Percentiles rank a stretch among this genome's conserved stretches.
These are phyloP conservation scores for Helianthus annuus DNA, from an alignment of 129 eudicot genomes.

Conservation along the genomic window DNA sequence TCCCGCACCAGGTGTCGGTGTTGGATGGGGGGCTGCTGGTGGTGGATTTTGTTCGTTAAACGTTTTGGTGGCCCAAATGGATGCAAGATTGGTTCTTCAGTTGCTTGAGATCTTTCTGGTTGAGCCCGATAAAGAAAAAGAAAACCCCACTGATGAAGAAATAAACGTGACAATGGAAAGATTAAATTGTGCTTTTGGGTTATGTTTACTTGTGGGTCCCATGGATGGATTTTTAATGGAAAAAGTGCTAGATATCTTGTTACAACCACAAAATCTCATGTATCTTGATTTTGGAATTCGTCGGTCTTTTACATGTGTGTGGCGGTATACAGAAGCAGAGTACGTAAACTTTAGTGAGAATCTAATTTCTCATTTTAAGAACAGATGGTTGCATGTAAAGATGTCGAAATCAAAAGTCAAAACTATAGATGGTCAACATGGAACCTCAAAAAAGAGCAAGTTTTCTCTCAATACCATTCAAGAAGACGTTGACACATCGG, in stretches of 20 bases:
- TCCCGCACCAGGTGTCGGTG: constrained; percentile 96
- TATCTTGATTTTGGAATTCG: constrained; percentile 53
- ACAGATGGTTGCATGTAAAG: constrained; percentile 70
- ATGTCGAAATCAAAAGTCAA: constrained; percentile 42
- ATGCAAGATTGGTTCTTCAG: constrained; percentile 59
- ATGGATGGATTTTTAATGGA: constrained; percentile 50
- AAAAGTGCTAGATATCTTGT: constrained; percentile 50
- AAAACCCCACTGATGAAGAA: constrained; percentile 38
- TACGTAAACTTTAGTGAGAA: constrained; percentile 45
- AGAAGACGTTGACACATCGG: constrained; percentile 55
- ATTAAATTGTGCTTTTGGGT: constrained; percentile 54
- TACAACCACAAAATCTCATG: constrained; percentile 60
- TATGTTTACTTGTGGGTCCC: constrained; percentile 64
- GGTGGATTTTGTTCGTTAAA: constrained; percentile 88
- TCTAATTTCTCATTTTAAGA: constrained; percentile 67
- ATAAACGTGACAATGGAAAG: constrained; percentile 39
- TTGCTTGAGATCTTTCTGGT: constrained; percentile 47
- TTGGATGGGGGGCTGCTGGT: constrained; percentile 91
- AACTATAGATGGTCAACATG: constrained; percentile 19
- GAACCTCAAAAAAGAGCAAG: constrained; percentile 37
- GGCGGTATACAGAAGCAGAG: constrained; percentile 66
- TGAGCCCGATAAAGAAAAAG: constrained; percentile 24
- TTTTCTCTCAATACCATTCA: constrained; percentile 66
- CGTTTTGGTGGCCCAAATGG: constrained; percentile 67
- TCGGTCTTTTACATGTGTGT: constrained; percentile 40